Percentiles rank a stretch among this genome's conserved stretches.
These are phyloP conservation scores for Blastocystis sp. DNA, from an alignment of 352 stramenopile species.

Conservation along the genomic window DNA sequence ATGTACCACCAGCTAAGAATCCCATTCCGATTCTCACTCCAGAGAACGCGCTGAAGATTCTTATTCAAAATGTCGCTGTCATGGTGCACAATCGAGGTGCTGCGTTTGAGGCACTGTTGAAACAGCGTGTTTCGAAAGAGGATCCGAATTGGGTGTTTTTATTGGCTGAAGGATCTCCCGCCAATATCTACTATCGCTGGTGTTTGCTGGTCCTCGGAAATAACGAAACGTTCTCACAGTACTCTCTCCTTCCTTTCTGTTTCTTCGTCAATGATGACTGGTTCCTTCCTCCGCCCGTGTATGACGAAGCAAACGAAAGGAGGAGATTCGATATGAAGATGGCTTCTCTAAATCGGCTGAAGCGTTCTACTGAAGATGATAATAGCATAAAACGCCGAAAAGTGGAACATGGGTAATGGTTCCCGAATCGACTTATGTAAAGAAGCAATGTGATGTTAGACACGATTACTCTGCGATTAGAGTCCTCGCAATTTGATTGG, in stretches of 20 bases:
- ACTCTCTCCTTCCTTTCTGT: slow-evolving; percentile 28
- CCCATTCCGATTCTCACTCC: background rate
- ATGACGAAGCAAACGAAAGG: background rate
- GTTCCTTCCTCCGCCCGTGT: slow-evolving; percentile 36
- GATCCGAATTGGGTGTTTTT: background rate
- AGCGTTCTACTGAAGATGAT: background rate
- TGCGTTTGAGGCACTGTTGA: background rate
- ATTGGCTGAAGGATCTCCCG: background rate
- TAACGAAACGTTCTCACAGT: background rate
- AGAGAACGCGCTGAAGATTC: background rate
- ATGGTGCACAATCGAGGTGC: slow-evolving; percentile 27
- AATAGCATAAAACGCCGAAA: background rate
- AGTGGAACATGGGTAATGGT: background rate
- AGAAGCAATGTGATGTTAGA: slow-evolving; percentile 41
- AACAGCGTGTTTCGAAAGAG: background rate
- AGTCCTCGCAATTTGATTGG: background rate
- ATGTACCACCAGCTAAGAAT: background rate
- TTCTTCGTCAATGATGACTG: background rate
- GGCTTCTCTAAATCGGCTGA: background rate
- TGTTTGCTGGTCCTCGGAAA: slow-evolving; percentile 34
- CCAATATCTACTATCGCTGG: slow-evolving; percentile 25
- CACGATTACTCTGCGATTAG: background rate
- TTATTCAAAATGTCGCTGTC: background rate
- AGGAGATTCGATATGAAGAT: background rate
- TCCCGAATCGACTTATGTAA: background rate